Evolutionary conservation across 495 filamentous ascomycete genomes (phyloP), one percentile per base, ranked within the genome.

Genomic region (Thermochaetoides thermophila): DNA sequence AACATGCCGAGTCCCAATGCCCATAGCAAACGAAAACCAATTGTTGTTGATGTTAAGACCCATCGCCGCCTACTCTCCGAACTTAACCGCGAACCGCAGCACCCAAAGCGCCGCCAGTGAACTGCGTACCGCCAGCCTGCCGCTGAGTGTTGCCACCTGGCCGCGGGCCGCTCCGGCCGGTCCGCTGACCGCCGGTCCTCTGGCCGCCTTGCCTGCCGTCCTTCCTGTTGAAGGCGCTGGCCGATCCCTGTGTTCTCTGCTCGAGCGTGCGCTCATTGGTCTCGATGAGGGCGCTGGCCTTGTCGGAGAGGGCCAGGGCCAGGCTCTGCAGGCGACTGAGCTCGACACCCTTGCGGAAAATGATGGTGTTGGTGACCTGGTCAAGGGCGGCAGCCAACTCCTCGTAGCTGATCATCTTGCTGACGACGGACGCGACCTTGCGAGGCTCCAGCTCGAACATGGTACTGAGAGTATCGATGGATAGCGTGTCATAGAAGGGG

Each of bases 361-460:
- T 84, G 57, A 99, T 86, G 23, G 84, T 87, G 38, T 80, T 75
- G 56, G 87, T 94, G 60, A 99, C 91, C 60, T 96, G 89, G 67
- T 99, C 89, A 24, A 99, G 71, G 20, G 89, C 91, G 33, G 89
- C 89, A 17, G 80, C 82, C 25, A 99, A 74, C 49, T 99, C 89
- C 55, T 99, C 89, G 63, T 99, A 89, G 38, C 84, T 92, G 57
- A 96, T 96, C 89, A 99, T 99, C 63, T 91, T 92, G 70, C 81
- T 87, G 52, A 99, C 76, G 38, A 99, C 73, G n/a, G 89, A 84
- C 8, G 78, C 64, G 20, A 93, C 87, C 68, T 93, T 96, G 59
- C 77, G 76, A 43, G 79, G 68, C 20, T 81, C 66, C 3, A 99
- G 78, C 53, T 96, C 87, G 60, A 99, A 99, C 89, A 99, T 96